Evolutionary conservation across 2,329 filamentous ascomycete genomes (phyloP).

Genomic region (Cadophora malorum): DNA sequence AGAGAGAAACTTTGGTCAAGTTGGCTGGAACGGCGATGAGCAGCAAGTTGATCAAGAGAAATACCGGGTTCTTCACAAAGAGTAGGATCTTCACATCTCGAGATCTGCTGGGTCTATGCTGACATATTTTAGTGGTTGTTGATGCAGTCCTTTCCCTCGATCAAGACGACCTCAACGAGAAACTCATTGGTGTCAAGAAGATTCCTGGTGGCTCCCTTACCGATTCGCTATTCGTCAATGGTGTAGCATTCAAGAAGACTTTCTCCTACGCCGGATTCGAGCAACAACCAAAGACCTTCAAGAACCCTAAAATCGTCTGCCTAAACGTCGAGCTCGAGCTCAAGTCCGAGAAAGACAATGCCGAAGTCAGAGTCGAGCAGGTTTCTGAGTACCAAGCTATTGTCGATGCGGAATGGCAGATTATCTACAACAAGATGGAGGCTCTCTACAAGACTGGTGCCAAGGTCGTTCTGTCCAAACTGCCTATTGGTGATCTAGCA

Average conservation of each 20-base stretch:
- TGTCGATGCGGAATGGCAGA: slow-evolving; percentile 99
- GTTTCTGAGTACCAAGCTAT: slow-evolving; percentile 99
- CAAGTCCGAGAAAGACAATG: slow-evolving; percentile 99
- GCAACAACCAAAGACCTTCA: slow-evolving; percentile 96
- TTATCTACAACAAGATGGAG: slow-evolving; percentile 99
- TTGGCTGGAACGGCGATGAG: slow-evolving; percentile 97
- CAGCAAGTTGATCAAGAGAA: slow-evolving; percentile 98
- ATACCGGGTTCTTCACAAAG: slow-evolving; percentile 96
- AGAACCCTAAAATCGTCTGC: slow-evolving; percentile 94
- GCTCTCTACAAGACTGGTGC: slow-evolving; percentile 91
- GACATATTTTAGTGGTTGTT: slow-evolving; percentile 78
- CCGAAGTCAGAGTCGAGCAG: slow-evolving; percentile 96
- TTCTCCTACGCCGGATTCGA: slow-evolving; percentile 99
- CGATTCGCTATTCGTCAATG: slow-evolving; percentile 95
- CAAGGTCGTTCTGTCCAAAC: slow-evolving; percentile 95
- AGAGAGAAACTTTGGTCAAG: slow-evolving; percentile 86
- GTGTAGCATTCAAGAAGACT: slow-evolving; percentile 99
- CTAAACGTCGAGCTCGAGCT: slow-evolving; percentile 97
- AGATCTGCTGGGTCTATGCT: slow-evolving; percentile 37
- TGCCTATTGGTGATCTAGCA: slow-evolving; percentile 95
- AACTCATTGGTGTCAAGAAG: slow-evolving; percentile 97
- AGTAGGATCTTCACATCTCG: slow-evolving; percentile 60
- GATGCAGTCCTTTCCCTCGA: slow-evolving; percentile 95
- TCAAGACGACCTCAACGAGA: slow-evolving; percentile 97
- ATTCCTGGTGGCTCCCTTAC: slow-evolving; percentile 95